Evolutionary conservation across 2,329 filamentous ascomycete species (phyloP).

Genomic region (Trichocomaceae sp.): DNA sequence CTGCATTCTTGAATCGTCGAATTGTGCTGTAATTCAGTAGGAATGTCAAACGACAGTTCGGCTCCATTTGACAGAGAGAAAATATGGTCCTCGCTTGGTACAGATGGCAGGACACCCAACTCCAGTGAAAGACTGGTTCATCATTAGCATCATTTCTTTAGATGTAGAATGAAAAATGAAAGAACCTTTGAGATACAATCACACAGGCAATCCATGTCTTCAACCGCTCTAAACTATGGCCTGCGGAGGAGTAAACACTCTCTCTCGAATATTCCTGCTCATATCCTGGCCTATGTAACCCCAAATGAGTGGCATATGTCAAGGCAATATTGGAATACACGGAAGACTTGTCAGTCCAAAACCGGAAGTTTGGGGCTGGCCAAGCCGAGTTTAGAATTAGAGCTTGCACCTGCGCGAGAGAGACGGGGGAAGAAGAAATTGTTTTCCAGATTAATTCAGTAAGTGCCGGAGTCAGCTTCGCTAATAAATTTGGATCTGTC

Average conservation of each 20-base stretch:
- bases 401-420: constrained; percentile 3
- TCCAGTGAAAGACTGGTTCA: neutral
- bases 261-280: constrained; percentile 5
- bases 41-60: neutral
- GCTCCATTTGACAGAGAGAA: neutral
- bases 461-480: neutral
- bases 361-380: constrained; percentile 4
- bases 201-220: constrained; percentile 2
- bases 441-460: constrained; percentile 1
- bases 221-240: neutral
- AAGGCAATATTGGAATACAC: constrained; percentile 1
- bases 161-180: neutral
- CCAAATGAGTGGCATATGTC: constrained; percentile 6
- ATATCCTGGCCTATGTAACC: constrained; percentile 3
- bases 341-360: constrained; percentile 5
- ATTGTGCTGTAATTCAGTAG: neutral
- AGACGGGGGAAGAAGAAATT: neutral
- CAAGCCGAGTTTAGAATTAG: constrained; percentile 2
- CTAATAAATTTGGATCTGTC: neutral
- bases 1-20: constrained; percentile 2
- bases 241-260: neutral
- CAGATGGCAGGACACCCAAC: neutral
- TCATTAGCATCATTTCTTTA: neutral
- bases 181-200: neutral
- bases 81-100: neutral